A percentile compares a stretch with the other conserved stretches of the same genome.
Evolutionary conservation across 148 eudicot genomes (phyloP).

Genomic region (Amaranthus palmeri): DNA sequence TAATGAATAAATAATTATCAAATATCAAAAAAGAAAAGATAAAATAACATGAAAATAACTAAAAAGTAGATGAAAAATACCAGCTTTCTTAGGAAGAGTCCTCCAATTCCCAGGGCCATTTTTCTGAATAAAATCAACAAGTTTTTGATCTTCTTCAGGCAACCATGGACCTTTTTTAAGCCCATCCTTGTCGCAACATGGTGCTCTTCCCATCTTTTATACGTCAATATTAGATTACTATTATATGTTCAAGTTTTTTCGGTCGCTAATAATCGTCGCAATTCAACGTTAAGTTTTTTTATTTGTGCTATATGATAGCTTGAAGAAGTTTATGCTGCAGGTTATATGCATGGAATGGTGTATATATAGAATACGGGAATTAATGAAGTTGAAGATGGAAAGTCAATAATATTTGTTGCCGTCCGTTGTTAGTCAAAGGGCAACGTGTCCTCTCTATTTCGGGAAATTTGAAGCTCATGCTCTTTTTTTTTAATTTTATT

Average conservation of each 20-base stretch:
- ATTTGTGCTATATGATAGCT: background rate
- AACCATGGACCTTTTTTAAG: constrained; percentile 95
- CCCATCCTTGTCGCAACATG: constrained; percentile 88
- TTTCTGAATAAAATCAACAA: constrained; percentile 62
- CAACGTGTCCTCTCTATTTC: constrained; percentile 64
- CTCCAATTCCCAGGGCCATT: constrained; percentile 94
- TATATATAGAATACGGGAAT: background rate
- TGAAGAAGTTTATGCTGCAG: constrained; percentile 9
- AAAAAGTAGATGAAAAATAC: constrained; percentile 24
- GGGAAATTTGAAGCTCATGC: constrained; percentile 22
- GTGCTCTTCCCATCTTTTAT: constrained; percentile 75
- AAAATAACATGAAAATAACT: too few species aligned
- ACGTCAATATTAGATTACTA: background rate
- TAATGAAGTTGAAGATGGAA: background rate
- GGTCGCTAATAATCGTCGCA: too few species aligned
- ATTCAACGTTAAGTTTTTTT: too few species aligned
- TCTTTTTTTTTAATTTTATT: background rate
- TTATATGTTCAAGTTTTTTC: too few species aligned
- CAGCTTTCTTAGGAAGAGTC: constrained; percentile 90
- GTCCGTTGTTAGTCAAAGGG: constrained; percentile 51
- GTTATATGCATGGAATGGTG: constrained; percentile 14
- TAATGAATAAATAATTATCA: background rate
- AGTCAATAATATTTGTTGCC: constrained; percentile 86
- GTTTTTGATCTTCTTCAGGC: constrained; percentile 85
- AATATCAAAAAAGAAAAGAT: background rate